These are phyloP conservation scores for Thielaviopsis ethacetica DNA, from an alignment of 2,329 filamentous ascomycete genomes.

Conservation along the genomic window DNA sequence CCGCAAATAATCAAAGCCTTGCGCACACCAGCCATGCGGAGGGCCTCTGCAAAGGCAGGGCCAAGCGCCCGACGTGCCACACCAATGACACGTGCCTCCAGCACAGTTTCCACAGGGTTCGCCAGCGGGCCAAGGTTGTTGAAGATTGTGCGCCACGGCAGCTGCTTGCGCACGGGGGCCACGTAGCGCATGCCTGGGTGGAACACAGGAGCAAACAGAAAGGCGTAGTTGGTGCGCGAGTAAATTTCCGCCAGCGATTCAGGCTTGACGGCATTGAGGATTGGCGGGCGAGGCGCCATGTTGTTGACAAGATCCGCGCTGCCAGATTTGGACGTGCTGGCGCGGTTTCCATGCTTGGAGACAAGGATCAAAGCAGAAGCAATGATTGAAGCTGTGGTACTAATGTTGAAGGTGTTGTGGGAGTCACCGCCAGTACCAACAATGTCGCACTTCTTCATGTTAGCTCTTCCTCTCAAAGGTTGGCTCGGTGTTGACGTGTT, in stretches of 20 bases:
- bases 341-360: constrained; percentile 91
- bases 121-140: constrained; percentile 87
- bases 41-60: constrained; percentile 72
- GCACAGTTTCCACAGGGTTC: constrained; percentile 68
- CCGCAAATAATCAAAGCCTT: constrained; percentile 90
- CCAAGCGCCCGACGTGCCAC: constrained; percentile 80
- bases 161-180: constrained; percentile 66
- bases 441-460: constrained; percentile 56
- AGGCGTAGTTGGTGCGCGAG: constrained; percentile 71
- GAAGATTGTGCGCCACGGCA: constrained; percentile 94
- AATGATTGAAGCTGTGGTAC: constrained; percentile 84
- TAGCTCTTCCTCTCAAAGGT: constrained; percentile 2
- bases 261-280: constrained; percentile 58
- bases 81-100: constrained; percentile 87
- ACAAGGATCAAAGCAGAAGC: constrained; percentile 72
- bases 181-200: constrained; percentile 90
- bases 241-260: constrained; percentile 58
- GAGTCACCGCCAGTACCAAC: constrained; percentile 93
- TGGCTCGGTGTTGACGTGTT: constrained; percentile 19
- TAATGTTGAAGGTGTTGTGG: constrained; percentile 97
- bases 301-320: constrained; percentile 79
- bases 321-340: constrained; percentile 87
- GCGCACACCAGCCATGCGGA: constrained; percentile 55
- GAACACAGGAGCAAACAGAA: constrained; percentile 90
- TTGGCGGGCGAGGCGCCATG: constrained; percentile 55